phyloP scores from a whole-genome alignment of 164 flowering plant genomes.

The Magnolia kwangsiensis region DNA sequence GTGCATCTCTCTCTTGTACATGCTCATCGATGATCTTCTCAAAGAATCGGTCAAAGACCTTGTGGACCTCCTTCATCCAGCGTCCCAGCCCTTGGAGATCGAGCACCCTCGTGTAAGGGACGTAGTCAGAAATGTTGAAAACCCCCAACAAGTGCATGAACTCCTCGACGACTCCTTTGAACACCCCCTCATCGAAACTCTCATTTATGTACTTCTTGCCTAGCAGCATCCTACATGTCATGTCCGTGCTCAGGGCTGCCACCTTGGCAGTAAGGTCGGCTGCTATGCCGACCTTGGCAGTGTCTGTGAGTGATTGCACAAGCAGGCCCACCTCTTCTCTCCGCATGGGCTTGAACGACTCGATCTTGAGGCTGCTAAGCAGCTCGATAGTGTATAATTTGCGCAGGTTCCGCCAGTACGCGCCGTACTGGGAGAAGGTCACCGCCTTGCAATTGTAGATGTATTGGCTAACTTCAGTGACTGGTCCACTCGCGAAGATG shows the following conservation, averaged over 20 bases:
- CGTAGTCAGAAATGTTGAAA: conserved; percentile 40
- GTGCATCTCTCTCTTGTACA: background rate
- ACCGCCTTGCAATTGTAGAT: background rate
- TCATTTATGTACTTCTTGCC: conserved; percentile 41
- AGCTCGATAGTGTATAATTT: background rate
- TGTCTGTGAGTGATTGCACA: conserved; percentile 14
- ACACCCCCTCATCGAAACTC: conserved; percentile 38
- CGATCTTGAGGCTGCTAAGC: conserved; percentile 6
- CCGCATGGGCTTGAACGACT: conserved; percentile 23
- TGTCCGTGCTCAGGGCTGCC: conserved; percentile 19
- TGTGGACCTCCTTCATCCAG: background rate
- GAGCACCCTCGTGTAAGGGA: conserved; percentile 7
- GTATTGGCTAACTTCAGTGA: background rate
- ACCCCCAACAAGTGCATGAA: conserved; percentile 14
- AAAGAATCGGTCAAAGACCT: background rate
- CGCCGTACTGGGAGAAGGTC: background rate
- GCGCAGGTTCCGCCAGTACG: background rate
- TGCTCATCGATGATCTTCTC: conserved; percentile 1
- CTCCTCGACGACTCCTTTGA: conserved; percentile 38
- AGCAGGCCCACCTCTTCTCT: conserved; percentile 22
- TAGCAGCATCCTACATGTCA: conserved; percentile 37
- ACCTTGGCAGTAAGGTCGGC: conserved; percentile 20
- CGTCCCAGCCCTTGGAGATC: conserved; percentile 6
- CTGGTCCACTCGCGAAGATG: conserved; percentile 1
- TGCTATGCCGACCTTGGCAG: background rate